phyloP scores from a whole-genome alignment of 2,329 filamentous ascomycete genomes.

The Stachybotrys chartarum region DNA sequence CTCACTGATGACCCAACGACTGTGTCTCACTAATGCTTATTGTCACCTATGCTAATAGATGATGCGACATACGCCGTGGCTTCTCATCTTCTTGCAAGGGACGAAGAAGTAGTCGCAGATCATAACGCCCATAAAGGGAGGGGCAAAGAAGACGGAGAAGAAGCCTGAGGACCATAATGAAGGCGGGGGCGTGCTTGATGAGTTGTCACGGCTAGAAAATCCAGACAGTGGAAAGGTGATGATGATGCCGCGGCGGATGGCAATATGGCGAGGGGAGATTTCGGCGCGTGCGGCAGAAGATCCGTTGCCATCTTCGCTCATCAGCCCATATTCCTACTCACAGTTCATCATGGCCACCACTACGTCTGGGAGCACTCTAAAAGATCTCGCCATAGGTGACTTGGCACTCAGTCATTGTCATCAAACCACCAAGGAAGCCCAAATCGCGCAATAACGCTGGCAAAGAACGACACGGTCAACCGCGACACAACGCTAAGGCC shows the following conservation, averaged over 20 bases:
- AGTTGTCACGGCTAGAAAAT: constrained; percentile 21
- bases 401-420: constrained; percentile 18
- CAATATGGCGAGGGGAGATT: constrained; percentile 17
- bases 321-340: constrained; percentile 1
- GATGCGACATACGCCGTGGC: constrained; percentile 27
- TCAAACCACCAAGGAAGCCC: constrained; percentile 26
- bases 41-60: too few relatives aligned
- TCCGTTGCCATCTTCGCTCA: not conserved
- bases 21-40: too few relatives aligned
- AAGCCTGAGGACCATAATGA: constrained; percentile 17
- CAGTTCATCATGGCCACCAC: constrained; percentile 19
- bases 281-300: constrained; percentile 14
- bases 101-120: constrained; percentile 19
- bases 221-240: constrained; percentile 14
- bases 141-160: constrained; percentile 20
- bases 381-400: constrained; percentile 16
- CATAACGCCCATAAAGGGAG: constrained; percentile 21
- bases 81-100: constrained; percentile 25
- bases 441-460: constrained; percentile 36
- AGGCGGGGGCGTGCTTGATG: constrained; percentile 18
- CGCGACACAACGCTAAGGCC: constrained; percentile 37
- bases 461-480: constrained; percentile 32
- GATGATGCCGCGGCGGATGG: constrained; percentile 18
- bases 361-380: constrained; percentile 17
- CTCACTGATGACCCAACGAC: too few relatives aligned